These are phyloP conservation scores for Hypsizygus marmoreus DNA, from an alignment of 768 basidiomycete species.

Conservation along the genomic window DNA sequence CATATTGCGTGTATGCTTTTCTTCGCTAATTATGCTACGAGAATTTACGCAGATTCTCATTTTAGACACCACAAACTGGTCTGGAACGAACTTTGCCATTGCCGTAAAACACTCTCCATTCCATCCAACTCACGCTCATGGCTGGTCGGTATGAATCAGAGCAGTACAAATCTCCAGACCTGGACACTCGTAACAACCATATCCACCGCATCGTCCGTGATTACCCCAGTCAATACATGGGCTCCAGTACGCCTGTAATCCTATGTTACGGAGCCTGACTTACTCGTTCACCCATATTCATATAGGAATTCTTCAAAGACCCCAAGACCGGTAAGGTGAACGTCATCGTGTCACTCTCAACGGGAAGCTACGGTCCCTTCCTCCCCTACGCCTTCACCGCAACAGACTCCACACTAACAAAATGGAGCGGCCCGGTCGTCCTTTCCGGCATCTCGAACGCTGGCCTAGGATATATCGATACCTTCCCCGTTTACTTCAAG, in stretches of 20 bases:
- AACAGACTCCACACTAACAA: conserved; percentile 28
- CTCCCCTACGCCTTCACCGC: conserved; percentile 36
- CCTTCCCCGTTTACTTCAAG: conserved; percentile 36
- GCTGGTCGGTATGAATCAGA: conserved; percentile 15
- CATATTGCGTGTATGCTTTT: conserved; percentile 31
- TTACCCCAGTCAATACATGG: conserved; percentile 35
- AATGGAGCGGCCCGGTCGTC: conserved; percentile 32
- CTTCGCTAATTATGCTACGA: background rate
- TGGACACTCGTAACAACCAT: conserved; percentile 32
- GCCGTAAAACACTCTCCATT: conserved; percentile 25
- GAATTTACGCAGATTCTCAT: background rate
- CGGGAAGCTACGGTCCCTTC: conserved; percentile 38
- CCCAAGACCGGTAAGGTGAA: conserved; percentile 33
- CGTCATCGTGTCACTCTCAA: conserved; percentile 36
- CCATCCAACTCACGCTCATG: background rate
- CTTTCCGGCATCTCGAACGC: conserved; percentile 36
- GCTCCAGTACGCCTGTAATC: conserved; percentile 24
- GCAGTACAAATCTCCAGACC: conserved; percentile 29
- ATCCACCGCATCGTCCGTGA: conserved; percentile 27
- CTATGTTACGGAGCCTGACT: background rate
- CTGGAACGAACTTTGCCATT: conserved; percentile 37
- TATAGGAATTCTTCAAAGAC: conserved; percentile 38
- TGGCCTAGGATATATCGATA: conserved; percentile 36
- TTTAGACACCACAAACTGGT: conserved; percentile 35
- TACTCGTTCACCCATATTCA: background rate